Base-by-base conservation (phyloP, 2,329 filamentous ascomycete species). In the Annulohypoxylon truncatum region DNA sequence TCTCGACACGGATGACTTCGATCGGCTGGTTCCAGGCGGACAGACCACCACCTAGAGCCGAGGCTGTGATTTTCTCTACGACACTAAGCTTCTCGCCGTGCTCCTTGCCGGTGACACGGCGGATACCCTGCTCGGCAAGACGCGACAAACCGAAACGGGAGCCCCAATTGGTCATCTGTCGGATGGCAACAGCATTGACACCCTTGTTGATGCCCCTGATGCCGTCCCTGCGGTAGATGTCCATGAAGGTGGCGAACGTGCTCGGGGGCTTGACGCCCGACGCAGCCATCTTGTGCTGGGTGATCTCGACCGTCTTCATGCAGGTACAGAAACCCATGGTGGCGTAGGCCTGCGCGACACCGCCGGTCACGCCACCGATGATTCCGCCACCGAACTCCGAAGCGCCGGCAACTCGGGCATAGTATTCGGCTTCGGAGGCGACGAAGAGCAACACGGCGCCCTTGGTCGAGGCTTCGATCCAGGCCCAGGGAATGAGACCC, bases 261-360 rank as follows among this genome's bases (percentile, higher is more conserved):
- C 93, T 90, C n/a, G 89, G 92, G 22, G 93, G 92, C 84, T 93
- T 93, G 72, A 90, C 89, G 74, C 96, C 96, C 44, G 89, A 73
- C 31, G 93, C 90, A 12, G 93, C 94, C 77, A 96, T 85, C 88
- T 98, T 98, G 87, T 96, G 92, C 84, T 97, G 96, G 78, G 96
- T 99, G 83, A 99, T 99, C 83, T 99, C 96, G 73, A 98, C 96
- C 70, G 96, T 99, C 90, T 99, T 99, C 96, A 99, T 99, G 89
- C 96, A 99, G 68, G 96, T 99, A 84, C 96, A 99, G 90, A 99
- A 99, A 74, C 96, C 96, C 95, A 99, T 99, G 80, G 96, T 99
- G 72, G 96, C 96, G 81, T 99, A 99, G 66, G 96, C 96, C 84
- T 99, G 96, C 48, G 95, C 96, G 64, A 99, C 90, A 87, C 96